These are phyloP conservation scores for Agaricus blazei DNA, from an alignment of 768 basidiomycete species.

Conservation along the genomic window DNA sequence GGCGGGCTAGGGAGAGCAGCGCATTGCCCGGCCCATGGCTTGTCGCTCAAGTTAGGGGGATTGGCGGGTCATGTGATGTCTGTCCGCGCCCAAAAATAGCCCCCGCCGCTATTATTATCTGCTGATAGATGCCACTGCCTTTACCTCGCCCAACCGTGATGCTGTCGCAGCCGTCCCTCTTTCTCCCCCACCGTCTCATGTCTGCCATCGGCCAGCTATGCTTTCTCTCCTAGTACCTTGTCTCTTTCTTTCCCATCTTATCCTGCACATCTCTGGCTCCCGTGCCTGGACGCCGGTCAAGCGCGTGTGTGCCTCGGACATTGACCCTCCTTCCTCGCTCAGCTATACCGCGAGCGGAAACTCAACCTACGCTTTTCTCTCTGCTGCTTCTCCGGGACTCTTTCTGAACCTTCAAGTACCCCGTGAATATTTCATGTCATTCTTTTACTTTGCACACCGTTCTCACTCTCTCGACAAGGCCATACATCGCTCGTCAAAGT, in stretches of 20 bases:
- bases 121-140: too few relatives aligned
- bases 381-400: not conserved
- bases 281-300: not conserved
- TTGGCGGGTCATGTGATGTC: not conserved
- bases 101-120: too few relatives aligned
- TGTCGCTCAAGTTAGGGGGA: not conserved
- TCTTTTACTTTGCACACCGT: not conserved
- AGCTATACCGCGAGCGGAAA: not conserved
- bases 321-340: not conserved
- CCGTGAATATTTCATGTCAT: not conserved
- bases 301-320: not conserved
- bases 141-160: not conserved
- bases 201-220: not conserved
- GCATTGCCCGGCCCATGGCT: too few relatives aligned
- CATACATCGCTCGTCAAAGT: not conserved
- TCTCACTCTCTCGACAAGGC: not conserved
- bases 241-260: not conserved
- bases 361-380: not conserved
- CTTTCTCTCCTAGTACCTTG: not conserved
- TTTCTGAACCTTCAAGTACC: slow-evolving; percentile 1
- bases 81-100: too few relatives aligned
- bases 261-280: slow-evolving; percentile 6
- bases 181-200: not conserved
- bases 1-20: not conserved
- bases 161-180: not conserved